Evolutionary conservation across 257 asterid genomes (phyloP), one percentile per base, ranked within the genome.

Genomic region (Lavandula angustifolia): DNA sequence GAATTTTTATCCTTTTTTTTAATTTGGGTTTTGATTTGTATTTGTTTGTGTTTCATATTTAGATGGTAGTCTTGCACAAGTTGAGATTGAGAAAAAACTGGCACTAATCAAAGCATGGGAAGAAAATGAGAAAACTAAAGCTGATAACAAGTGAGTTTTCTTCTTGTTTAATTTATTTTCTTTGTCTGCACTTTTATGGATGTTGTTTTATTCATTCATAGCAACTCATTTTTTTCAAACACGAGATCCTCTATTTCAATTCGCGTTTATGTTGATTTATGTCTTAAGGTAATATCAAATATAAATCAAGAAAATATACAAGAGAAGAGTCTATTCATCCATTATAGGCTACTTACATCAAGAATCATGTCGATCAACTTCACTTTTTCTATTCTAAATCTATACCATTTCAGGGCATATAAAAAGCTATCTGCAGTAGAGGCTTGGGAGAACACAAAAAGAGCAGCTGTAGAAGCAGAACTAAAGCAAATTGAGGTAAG

Each of bases 61-160:
- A 82, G 89, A 76, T 72, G 71, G 16, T 54, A 80, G 70, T 3
- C 78, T 76, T 54, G 87, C 82, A 76, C 42, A 62, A 60, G 74
- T 79, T 31, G 82, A 79, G 54, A 48, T 46, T 63, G 80, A 85
- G 70, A 78, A 82, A 61, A 85, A 69, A 66, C 64, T 81, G 73
- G 85, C 90, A 34, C 73, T 85, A 55, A 74, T 85, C 71, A 83
- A 79, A 74, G 94, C 94, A 32, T 85, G 94, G 94, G 94, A 85
- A 81, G 94, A 85, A 4, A 81, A 76, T 70, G 86, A 83, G 64
- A 85, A 85, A 76, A 6, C 84, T 0, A 81, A 81, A 75, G 79
- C 81, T 31, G 82, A 79, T 31, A 85, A 79, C 72, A 85, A 79
- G 94, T 85, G 67, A 0, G n/a, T 32, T 38, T 68, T 65, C 46